These are phyloP conservation scores for Chrysanthemum lavandulifolium DNA, from an alignment of 129 eudicot species.

Conservation along the genomic window DNA sequence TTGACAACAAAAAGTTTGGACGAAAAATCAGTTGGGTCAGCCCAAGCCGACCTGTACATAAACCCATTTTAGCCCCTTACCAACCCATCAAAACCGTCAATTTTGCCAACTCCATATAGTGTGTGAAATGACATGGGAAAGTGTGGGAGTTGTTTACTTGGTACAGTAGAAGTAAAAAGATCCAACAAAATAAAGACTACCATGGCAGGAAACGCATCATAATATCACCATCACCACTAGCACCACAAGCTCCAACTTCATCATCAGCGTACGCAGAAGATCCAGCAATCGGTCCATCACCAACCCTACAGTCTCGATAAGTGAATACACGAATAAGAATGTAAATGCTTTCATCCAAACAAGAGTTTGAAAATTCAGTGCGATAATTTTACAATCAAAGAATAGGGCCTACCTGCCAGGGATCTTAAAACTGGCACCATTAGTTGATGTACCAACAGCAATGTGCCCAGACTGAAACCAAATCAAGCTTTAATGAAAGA, in stretches of 20 bases:
- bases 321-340: background rate
- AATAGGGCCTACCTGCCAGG: conserved; percentile 69
- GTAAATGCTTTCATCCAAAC: background rate
- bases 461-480: conserved; percentile 70
- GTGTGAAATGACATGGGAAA: background rate
- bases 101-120: no score
- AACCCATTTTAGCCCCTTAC: no score
- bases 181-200: conserved; percentile 19
- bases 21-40: no score
- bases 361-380: background rate
- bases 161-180: background rate
- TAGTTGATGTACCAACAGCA: conserved; percentile 97
- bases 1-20: no score
- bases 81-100: no score
- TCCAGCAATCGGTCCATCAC: conserved; percentile 97
- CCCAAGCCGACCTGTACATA: no score
- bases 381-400: conserved; percentile 11
- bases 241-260: conserved; percentile 98
- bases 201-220: conserved; percentile 99
- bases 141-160: background rate
- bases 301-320: conserved; percentile 57
- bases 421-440: conserved; percentile 91
- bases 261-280: conserved; percentile 89
- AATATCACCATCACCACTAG: conserved; percentile 95
- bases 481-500: background rate